Conservation (phyloP, 495 filamentous ascomycete genomes). For the Penicillium riverlandense region DNA sequence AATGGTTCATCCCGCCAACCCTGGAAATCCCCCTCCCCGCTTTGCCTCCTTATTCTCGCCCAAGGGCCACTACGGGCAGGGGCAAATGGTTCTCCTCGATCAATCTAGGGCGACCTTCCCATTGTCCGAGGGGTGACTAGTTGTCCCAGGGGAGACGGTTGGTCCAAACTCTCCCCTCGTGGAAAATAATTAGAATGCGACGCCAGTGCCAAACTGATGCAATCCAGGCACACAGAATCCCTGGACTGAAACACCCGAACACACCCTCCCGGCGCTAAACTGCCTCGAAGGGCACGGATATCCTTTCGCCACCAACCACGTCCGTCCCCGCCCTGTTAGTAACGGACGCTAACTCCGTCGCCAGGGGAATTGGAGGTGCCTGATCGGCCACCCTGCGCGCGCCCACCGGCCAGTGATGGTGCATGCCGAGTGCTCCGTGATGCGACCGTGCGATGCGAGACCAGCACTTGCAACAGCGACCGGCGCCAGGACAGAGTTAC, state of each 20-base stretch:
- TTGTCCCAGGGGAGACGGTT: not conserved
- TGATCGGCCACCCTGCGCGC: too few relatives aligned
- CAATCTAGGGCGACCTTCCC: too few relatives aligned
- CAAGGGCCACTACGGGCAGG: too few relatives aligned
- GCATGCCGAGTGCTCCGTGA: constrained; percentile 9
- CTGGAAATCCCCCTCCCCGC: not conserved
- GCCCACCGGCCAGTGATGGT: not conserved
- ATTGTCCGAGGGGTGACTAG: too few relatives aligned
- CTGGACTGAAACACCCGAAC: constrained; percentile 11
- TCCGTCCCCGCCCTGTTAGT: constrained; percentile 3
- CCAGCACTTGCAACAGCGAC: too few relatives aligned
- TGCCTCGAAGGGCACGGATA: not conserved
- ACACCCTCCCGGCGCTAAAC: not conserved
- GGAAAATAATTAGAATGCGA: too few relatives aligned
- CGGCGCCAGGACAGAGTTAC: too few relatives aligned
- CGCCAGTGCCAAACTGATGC: not conserved
- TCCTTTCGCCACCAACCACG: constrained; percentile 15
- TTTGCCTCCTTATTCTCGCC: not conserved
- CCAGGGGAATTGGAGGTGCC: constrained; percentile 6
- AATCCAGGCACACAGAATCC: not conserved
- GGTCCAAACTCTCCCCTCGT: not conserved
- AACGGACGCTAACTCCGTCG: constrained; percentile 12
- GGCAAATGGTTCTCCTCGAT: too few relatives aligned
- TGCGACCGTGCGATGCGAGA: not conserved
- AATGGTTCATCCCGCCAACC: constrained; percentile 5